These are phyloP conservation scores for Arachis stenosperma DNA, from an alignment of 306 rosid species.

Conservation along the genomic window DNA sequence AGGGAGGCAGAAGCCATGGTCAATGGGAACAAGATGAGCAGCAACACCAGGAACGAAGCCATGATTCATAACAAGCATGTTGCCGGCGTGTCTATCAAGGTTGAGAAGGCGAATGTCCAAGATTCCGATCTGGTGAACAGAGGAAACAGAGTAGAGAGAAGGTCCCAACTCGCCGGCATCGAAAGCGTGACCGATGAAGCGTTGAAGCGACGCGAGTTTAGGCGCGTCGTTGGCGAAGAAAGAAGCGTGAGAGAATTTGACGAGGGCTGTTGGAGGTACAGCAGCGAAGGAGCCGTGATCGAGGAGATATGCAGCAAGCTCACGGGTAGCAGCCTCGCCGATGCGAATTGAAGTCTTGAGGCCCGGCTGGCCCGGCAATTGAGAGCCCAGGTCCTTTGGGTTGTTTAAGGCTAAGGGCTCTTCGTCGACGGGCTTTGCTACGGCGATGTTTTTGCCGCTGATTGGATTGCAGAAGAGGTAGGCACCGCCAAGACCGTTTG, in stretches of 20 bases:
- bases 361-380: constrained; percentile 76
- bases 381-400: constrained; percentile 68
- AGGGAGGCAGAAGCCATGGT: constrained; percentile 93
- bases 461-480: constrained; percentile 60
- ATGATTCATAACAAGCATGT: constrained; percentile 74
- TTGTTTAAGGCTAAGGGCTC: constrained; percentile 79
- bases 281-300: constrained; percentile 82
- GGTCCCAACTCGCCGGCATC: constrained; percentile 93
- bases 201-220: constrained; percentile 86
- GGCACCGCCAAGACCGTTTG: constrained; percentile 85
- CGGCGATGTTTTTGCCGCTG: constrained; percentile 73
- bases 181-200: constrained; percentile 76
- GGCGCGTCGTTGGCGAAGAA: constrained; percentile 55
- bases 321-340: constrained; percentile 87
- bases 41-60: constrained; percentile 25
- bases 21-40: constrained; percentile 84
- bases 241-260: constrained; percentile 66
- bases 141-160: constrained; percentile 69
- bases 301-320: constrained; percentile 91
- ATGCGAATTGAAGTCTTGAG: constrained; percentile 70
- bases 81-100: constrained; percentile 94
- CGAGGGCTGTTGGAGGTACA: constrained; percentile 95
- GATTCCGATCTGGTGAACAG: constrained; percentile 83
- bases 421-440: constrained; percentile 88
- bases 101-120: constrained; percentile 74